These are phyloP conservation scores for Cajanus cajan DNA, from an alignment of 306 rosid species.

Conservation along the genomic window DNA sequence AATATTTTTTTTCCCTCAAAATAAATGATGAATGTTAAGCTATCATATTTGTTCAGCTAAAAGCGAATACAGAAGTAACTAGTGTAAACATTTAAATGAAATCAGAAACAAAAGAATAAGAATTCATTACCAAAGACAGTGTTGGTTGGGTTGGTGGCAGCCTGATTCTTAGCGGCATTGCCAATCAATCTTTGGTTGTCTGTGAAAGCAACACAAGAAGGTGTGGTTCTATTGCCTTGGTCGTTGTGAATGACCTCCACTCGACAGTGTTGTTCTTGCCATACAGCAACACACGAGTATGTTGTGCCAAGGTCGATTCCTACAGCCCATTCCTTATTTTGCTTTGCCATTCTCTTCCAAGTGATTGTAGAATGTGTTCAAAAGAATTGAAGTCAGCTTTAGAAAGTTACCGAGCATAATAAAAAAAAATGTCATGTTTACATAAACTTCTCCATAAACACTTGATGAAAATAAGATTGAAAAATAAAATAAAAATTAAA, in stretches of 20 bases:
- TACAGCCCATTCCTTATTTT: not conserved
- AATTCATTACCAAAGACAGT: not conserved
- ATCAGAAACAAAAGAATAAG: not conserved
- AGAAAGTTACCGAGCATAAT: not conserved
- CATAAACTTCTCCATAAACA: no score
- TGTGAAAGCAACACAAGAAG: not conserved
- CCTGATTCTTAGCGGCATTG: not conserved
- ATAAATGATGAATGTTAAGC: not conserved
- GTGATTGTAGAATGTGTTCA: not conserved
- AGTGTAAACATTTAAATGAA: not conserved
- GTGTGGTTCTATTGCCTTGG: not conserved
- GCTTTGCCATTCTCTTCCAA: not conserved
- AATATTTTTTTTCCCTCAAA: not conserved
- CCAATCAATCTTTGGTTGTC: not conserved
- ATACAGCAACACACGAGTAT: slow-evolving; percentile 17
- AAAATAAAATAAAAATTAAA: no score
- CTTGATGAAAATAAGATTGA: no score
- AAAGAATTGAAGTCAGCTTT: not conserved
- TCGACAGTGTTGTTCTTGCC: not conserved
- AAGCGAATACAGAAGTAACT: not conserved
- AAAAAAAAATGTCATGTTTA: not conserved
- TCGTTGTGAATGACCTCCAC: slow-evolving; percentile 16
- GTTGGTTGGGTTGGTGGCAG: not conserved
- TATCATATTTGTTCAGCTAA: not conserved
- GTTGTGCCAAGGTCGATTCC: slow-evolving; percentile 26